Percentiles rank a stretch among this genome's conserved stretches.
phyloP scores from a whole-genome alignment of 768 basidiomycete genomes.

The Chalciporus sphaerocephalus region DNA sequence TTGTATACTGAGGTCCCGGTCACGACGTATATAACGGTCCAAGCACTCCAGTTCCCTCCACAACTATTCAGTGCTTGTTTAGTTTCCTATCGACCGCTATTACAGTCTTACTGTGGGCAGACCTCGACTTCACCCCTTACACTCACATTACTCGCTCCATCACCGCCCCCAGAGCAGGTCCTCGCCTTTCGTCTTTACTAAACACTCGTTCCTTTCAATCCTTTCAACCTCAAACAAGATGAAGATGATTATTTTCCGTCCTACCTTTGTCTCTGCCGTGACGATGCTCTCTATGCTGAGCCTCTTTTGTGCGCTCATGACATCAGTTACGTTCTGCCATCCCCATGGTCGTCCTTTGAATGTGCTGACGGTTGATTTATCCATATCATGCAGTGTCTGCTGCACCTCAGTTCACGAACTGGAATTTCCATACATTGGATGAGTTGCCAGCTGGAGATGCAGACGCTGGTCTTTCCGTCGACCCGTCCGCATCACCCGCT shows the following conservation, averaged over 20 bases:
- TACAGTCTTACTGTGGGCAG: not conserved
- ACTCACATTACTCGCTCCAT: not conserved
- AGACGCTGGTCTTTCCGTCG: not conserved
- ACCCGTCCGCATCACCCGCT: not conserved
- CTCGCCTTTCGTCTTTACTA: constrained; percentile 4
- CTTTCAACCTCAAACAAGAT: constrained; percentile 9
- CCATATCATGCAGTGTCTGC: constrained; percentile 12
- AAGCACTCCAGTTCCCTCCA: not conserved
- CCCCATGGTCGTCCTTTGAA: not conserved
- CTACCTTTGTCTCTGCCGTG: constrained; percentile 11
- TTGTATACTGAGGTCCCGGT: constrained; percentile 8
- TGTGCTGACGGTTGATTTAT: not conserved
- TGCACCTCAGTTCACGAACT: constrained; percentile 20
- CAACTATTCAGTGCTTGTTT: not conserved
- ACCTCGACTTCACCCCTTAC: not conserved
- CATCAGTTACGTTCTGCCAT: constrained; percentile 11
- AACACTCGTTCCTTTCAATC: not conserved
- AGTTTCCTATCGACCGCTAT: not conserved
- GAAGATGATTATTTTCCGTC: constrained; percentile 22
- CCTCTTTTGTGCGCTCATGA: constrained; percentile 9
- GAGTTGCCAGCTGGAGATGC: not conserved
- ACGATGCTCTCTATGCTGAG: constrained; percentile 6
- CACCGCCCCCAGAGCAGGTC: constrained; percentile 9
- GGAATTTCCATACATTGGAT: constrained; percentile 15
- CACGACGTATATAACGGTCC: constrained; percentile 9